A percentile compares a stretch with the other conserved stretches of the same genome.
These are phyloP conservation scores for Plantago major DNA, from an alignment of 257 asterid genomes.

Conservation along the genomic window DNA sequence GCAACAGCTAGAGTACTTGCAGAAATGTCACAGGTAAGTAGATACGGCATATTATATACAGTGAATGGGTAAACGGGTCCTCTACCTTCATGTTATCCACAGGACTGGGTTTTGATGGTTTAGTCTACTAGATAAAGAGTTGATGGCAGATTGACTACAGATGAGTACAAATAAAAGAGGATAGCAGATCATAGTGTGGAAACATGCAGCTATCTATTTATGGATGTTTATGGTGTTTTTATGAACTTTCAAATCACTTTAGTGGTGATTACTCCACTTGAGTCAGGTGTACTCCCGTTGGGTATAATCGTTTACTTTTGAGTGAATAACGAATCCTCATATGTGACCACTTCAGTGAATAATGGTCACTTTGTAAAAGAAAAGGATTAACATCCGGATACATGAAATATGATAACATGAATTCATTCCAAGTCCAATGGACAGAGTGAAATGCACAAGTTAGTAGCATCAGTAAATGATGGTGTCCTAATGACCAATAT, in stretches of 20 bases:
- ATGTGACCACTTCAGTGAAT: neutral
- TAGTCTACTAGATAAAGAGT: neutral
- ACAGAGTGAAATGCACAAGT: neutral
- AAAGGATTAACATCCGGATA: neutral
- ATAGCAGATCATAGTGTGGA: neutral
- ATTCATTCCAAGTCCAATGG: neutral
- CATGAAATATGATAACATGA: neutral
- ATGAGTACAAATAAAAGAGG: neutral
- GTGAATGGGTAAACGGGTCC: constrained; percentile 5
- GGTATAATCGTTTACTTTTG: neutral
- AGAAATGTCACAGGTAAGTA: constrained; percentile 40
- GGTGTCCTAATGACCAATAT: neutral
- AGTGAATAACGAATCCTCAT: neutral
- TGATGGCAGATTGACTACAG: neutral
- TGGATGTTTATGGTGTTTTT: too few relatives aligned
- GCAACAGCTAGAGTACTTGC: constrained; percentile 45
- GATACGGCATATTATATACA: constrained; percentile 4
- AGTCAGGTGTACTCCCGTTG: neutral
- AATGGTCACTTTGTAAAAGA: neutral
- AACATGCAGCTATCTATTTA: neutral
- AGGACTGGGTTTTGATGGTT: too few relatives aligned
- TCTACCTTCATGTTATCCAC: constrained; percentile 1
- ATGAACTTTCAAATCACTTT: neutral
- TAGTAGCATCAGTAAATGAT: neutral
- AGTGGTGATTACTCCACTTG: neutral